A percentile compares a stretch with the other conserved stretches of the same genome.
Evolutionary conservation across 805 yeast genomes (phyloP).

Genomic region (Jamesozyma spencerorum): DNA sequence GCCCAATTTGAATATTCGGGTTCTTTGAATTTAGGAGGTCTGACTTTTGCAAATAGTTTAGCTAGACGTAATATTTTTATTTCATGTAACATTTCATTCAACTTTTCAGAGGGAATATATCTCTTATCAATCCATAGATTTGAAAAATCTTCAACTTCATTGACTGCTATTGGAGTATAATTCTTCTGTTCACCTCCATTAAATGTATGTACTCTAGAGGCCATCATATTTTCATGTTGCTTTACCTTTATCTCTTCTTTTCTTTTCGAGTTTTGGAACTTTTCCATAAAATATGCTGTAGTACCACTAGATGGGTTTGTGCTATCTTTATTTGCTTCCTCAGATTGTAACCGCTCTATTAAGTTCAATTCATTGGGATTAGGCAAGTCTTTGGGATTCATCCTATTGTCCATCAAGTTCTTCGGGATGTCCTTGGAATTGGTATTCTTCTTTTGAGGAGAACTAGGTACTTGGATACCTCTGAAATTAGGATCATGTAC

Average conservation of each 20-base stretch:
- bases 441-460: slow-evolving; percentile 13
- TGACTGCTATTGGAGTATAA: slow-evolving; percentile 25
- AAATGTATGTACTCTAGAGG: slow-evolving; percentile 35
- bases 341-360: neutral
- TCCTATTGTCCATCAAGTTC: neutral
- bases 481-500: slow-evolving; percentile 19
- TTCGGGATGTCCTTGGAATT: neutral
- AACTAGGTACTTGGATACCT: slow-evolving; percentile 18
- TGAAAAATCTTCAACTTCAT: slow-evolving; percentile 41
- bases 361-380: slow-evolving; percentile 12
- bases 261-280: slow-evolving; percentile 21
- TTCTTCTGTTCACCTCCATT: slow-evolving; percentile 14
- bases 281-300: slow-evolving; percentile 30
- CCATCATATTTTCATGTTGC: slow-evolving; percentile 23
- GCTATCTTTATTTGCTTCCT: slow-evolving; percentile 1
- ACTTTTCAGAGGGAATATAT: slow-evolving; percentile 33
- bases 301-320: slow-evolving; percentile 1
- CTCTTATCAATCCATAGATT: slow-evolving; percentile 37
- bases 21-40: slow-evolving; percentile 58
- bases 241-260: slow-evolving; percentile 18
- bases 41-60: slow-evolving; percentile 53
- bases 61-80: slow-evolving; percentile 49
- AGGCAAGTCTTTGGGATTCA: neutral
- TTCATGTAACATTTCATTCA: slow-evolving; percentile 36
- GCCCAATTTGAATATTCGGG: slow-evolving; percentile 73